phyloP scores from a whole-genome alignment of 2,329 filamentous ascomycete genomes.

The Paraphoma sp. region DNA sequence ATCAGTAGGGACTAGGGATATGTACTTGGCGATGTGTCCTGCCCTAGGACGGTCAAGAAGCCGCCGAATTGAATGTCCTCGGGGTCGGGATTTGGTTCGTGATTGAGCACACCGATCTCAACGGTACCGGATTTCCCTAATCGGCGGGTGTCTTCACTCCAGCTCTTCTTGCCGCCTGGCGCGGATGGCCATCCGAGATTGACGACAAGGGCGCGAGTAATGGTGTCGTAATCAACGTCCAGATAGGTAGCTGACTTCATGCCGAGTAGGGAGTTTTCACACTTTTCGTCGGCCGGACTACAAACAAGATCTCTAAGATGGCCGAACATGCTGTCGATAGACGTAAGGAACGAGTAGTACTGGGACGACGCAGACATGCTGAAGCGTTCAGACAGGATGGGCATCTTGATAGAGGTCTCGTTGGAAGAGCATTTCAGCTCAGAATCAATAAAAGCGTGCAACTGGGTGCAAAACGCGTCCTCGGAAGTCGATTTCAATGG shows the following conservation, averaged over 20 bases:
- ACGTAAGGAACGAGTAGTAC: slow-evolving; percentile 68
- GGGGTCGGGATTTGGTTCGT: slow-evolving; percentile 68
- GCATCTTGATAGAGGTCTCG: slow-evolving; percentile 68
- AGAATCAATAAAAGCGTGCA: slow-evolving; percentile 64
- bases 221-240: slow-evolving; percentile 79
- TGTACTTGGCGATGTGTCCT: slow-evolving; percentile 71
- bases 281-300: slow-evolving; percentile 40
- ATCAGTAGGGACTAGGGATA: not conserved
- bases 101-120: slow-evolving; percentile 81
- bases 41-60: slow-evolving; percentile 77
- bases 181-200: slow-evolving; percentile 66
- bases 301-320: not conserved
- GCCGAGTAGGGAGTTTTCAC: slow-evolving; percentile 56
- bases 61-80: slow-evolving; percentile 82
- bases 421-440: slow-evolving; percentile 62
- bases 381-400: slow-evolving; percentile 64
- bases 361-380: slow-evolving; percentile 70
- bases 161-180: slow-evolving; percentile 38
- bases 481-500: slow-evolving; percentile 54
- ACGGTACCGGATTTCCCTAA: slow-evolving; percentile 59
- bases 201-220: slow-evolving; percentile 69
- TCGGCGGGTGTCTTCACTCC: slow-evolving; percentile 55
- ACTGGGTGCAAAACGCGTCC: slow-evolving; percentile 60
- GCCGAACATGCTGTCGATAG: not conserved
- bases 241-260: slow-evolving; percentile 66